phyloP scores from a whole-genome alignment of 768 basidiomycete genomes.

The Leccinum aurantiacum region DNA sequence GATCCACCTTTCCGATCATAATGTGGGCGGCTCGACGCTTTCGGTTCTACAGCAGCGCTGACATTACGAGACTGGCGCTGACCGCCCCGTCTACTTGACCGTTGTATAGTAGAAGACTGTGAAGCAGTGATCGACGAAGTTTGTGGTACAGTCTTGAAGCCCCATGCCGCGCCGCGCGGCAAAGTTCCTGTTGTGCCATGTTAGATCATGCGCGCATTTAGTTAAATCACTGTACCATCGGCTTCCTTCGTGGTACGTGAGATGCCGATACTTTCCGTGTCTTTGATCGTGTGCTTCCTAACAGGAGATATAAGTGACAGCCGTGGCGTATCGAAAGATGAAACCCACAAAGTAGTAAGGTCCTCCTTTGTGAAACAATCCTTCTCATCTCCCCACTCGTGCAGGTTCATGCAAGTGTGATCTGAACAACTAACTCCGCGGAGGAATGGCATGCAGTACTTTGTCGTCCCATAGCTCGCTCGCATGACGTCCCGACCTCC shows the following conservation, averaged over 20 bases:
- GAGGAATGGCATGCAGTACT: constrained; percentile 96
- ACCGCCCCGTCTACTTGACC: constrained; percentile 44
- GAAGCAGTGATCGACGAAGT: constrained; percentile 15
- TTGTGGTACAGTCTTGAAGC: constrained; percentile 39
- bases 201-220: constrained; percentile 7
- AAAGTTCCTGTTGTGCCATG: constrained; percentile 40
- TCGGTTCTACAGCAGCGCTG: constrained; percentile 37
- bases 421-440: constrained; percentile 82
- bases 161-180: constrained; percentile 71
- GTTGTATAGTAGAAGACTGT: constrained; percentile 30
- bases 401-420: constrained; percentile 89
- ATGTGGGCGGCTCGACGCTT: constrained; percentile 35
- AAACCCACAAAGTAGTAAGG: constrained; percentile 79
- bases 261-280: constrained; percentile 62
- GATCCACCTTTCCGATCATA: constrained; percentile 46
- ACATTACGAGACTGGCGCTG: constrained; percentile 49
- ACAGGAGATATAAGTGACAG: constrained; percentile 2
- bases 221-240: constrained; percentile 44
- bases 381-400: constrained; percentile 98
- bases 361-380: constrained; percentile 98
- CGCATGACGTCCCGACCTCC: constrained; percentile 88
- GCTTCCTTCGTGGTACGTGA: constrained; percentile 56
- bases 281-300: constrained; percentile 93
- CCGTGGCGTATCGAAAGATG: constrained; percentile 7
- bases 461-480: constrained; percentile 94